Percentiles rank a stretch among this genome's conserved stretches.
Evolutionary conservation across 2,329 filamentous ascomycete species (phyloP).

Genomic region (Colletotrichum eremochloae): DNA sequence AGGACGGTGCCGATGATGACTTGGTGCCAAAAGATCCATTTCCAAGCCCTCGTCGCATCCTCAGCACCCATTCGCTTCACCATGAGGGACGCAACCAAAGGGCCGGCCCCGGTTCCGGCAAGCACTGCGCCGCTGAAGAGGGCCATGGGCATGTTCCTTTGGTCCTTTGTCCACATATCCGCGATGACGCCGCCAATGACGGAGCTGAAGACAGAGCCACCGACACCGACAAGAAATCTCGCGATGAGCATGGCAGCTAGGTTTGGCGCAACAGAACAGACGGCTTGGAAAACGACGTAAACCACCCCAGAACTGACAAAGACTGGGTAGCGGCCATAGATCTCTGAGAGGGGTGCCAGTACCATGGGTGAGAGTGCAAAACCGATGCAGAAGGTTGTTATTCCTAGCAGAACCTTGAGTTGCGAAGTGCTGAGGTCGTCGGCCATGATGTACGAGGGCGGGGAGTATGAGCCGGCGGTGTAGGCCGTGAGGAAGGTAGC

Average conservation of each 20-base stretch:
- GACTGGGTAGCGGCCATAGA: constrained; percentile 87
- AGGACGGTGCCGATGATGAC: constrained; percentile 76
- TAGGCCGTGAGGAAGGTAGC: constrained; percentile 86
- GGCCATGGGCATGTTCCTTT: constrained; percentile 91
- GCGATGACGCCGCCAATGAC: constrained; percentile 94
- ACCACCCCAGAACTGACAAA: constrained; percentile 81
- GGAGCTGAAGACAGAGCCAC: constrained; percentile 83
- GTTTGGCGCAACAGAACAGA: constrained; percentile 78
- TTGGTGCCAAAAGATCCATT: constrained; percentile 92
- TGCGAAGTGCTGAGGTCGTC: constrained; percentile 74
- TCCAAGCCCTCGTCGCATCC: constrained; percentile 58
- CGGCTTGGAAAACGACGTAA: constrained; percentile 78
- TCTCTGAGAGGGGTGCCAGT: constrained; percentile 88
- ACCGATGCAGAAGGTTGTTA: constrained; percentile 85
- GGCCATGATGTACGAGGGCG: constrained; percentile 75
- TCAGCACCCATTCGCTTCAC: constrained; percentile 66
- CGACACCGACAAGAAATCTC: constrained; percentile 83
- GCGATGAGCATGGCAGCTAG: constrained; percentile 81
- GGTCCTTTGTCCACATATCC: constrained; percentile 83
- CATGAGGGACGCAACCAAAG: constrained; percentile 78
- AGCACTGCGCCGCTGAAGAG: constrained; percentile 85
- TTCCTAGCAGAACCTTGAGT: constrained; percentile 78
- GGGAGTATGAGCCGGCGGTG: constrained; percentile 83
- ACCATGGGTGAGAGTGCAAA: constrained; percentile 90
- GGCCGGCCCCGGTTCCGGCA: constrained; percentile 83